A percentile compares a stretch with the other conserved stretches of the same genome.
Conservation (phyloP, 257 asterid genomes). For the Solanum appendiculatum region DNA sequence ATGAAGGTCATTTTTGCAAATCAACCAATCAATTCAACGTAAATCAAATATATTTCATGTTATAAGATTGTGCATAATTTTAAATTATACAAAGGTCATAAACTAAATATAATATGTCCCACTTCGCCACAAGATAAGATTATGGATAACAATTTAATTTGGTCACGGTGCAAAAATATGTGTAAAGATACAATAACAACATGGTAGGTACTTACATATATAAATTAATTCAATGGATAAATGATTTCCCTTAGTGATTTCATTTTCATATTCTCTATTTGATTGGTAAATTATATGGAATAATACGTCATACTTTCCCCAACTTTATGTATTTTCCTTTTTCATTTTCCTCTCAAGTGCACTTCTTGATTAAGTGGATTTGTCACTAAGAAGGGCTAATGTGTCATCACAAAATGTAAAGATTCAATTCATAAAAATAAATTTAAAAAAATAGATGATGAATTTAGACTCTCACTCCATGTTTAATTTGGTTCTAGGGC, state of each 20-base stretch:
- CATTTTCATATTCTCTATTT: constrained; percentile 27
- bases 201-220: not conserved
- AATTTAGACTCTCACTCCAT: not conserved
- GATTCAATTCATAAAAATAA: constrained; percentile 3
- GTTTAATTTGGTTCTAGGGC: not conserved
- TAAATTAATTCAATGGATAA: not conserved
- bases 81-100: not conserved
- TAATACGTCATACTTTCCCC: constrained; percentile 22
- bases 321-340: not conserved
- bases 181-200: constrained; percentile 10
- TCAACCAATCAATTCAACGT: not conserved
- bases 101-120: not conserved
- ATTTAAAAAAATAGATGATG: not conserved
- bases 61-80: not conserved
- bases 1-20: not conserved
- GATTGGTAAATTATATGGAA: constrained; percentile 3
- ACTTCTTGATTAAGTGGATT: constrained; percentile 30
- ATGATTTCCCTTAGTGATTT: constrained; percentile 22
- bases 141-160: constrained; percentile 6
- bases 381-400: constrained; percentile 50
- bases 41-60: not conserved
- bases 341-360: constrained; percentile 15
- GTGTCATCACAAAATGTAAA: constrained; percentile 18
- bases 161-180: constrained; percentile 18
- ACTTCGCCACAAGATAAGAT: constrained; percentile 15